Evolutionary conservation across 1,139 yeast species (phyloP), one percentile per base, ranked within the genome.

Genomic region (Candida frijolesensis): DNA sequence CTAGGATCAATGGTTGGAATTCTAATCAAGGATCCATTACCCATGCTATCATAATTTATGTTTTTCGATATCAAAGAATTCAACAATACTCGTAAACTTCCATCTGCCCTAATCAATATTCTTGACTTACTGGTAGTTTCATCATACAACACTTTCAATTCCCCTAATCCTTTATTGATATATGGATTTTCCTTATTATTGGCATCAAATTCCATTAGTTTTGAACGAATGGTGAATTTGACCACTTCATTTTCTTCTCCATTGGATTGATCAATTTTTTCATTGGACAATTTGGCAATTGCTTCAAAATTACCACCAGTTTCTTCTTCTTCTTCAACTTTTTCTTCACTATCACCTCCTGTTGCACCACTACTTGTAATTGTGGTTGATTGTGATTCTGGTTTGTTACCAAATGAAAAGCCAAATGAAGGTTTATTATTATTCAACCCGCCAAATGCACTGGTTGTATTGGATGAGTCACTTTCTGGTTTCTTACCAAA

Each of bases 221-320:
- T 90, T 9, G 95, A 80, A 61, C 89, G 80, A 61, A 87, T 86
- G 37, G 85, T 80, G 60, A 79, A 88, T 33, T 82, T 64, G 0
- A 77, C 65, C 4, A 78, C 82, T 70, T 94, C 98, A 51, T 83
- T 78, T 69, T 92, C 97, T 70, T 94, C 98, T 18, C 97, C 97
- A 4, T 95, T 88, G 2, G 81, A 77, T 16, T 59, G 55, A 15
- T 81, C 80, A 12, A 80, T 71, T 52, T 77, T 74, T 25, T 80
- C 75, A 8, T 55, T 46, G 0, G 74, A 68, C 47, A 83, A 66
- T 46, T 74, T 70, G 4, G 77, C 80, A 29, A 78, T 69, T 0
- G 83, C 80, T 37, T 71, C 69, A 57, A 81, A 82, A 50, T 76
- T 70, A 15, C 78, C 82, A 19, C 74, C 71, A 8, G 72, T 69